These are phyloP conservation scores for Ogataea ramenticola DNA, from an alignment of 805 yeast species.

Conservation along the genomic window DNA sequence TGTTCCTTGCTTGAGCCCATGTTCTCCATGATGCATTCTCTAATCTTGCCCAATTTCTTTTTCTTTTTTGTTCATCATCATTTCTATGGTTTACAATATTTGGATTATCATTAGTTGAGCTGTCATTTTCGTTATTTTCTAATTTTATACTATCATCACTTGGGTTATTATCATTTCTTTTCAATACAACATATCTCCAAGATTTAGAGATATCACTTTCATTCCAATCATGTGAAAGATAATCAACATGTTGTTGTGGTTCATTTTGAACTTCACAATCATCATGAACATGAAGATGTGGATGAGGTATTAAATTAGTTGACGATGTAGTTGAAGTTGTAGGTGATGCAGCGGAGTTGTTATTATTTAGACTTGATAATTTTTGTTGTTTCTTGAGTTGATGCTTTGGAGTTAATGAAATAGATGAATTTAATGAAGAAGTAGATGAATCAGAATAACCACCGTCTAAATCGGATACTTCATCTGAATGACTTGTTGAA, in stretches of 20 bases:
- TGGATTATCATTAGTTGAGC: neutral
- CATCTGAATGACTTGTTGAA: constrained; percentile 19
- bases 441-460: constrained; percentile 21
- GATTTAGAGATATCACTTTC: constrained; percentile 88
- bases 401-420: constrained; percentile 23
- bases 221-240: constrained; percentile 92
- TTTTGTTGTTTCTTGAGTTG: constrained; percentile 15
- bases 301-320: constrained; percentile 3
- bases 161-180: constrained; percentile 74
- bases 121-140: neutral
- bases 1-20: constrained; percentile 84
- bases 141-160: constrained; percentile 7
- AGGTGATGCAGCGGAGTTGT: constrained; percentile 10
- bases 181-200: constrained; percentile 86
- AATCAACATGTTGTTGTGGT: constrained; percentile 90
- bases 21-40: constrained; percentile 94
- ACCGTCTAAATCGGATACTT: constrained; percentile 16
- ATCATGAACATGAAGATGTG: constrained; percentile 52
- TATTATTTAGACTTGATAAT: constrained; percentile 7
- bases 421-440: constrained; percentile 16
- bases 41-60: constrained; percentile 50
- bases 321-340: constrained; percentile 1
- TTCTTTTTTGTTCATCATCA: constrained; percentile 36
- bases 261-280: constrained; percentile 74
- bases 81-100: constrained; percentile 15